Evolutionary conservation across 2,329 filamentous ascomycete genomes (phyloP), one percentile per base, ranked within the genome.

Genomic region (Aschersonia sp.): DNA sequence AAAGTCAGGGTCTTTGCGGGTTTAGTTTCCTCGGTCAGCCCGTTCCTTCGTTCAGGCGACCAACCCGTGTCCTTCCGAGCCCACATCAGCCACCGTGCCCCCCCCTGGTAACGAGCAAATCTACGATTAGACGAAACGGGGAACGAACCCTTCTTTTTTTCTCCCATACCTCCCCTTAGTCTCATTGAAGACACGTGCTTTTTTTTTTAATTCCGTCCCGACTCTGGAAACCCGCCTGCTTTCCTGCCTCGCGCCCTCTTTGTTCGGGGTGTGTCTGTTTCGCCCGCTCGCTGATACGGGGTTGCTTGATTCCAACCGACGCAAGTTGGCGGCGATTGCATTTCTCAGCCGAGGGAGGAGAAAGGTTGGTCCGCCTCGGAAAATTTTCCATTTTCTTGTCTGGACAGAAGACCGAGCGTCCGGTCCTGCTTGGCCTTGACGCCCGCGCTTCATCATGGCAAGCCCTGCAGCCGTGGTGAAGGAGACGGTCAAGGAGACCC

Each of bases 401-500:
- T 22, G 22, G 22, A 22, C 22, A 22, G 22, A 22, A 22, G 22
- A 22, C 22, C 22, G 22, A 22, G 4, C 35, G 35, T 37, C 35
- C 8, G 12, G 2, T 12, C 35, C 35, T 37, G 35, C 35, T 37
- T 12, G 8, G 8, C 8, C 35, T 37, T 37, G 3, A 37, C n/a
- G 22, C 31, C 29, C 42, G 29, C 14, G 4, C 4, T 42, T 11
- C 56, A 57, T 46, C 56, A 67, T 66, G 63, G 57, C 61, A 49
- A 69, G 65, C 30, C 46, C 49, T 55, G 62, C 68, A 49, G 62
- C 68, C 49, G 64, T 66, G 51, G 74, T 83, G 55, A 83, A 77
- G 65, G 81, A 83, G 64, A 73, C 76, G 52, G 79, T 94, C 63
- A 94, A 87, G 70, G 87, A 89, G 70, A 78, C 77, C 57, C 74